A percentile compares a stretch with the other conserved stretches of the same genome.
Evolutionary conservation across 768 basidiomycete species (phyloP).

Genomic region (Tricholoma flavovirens): DNA sequence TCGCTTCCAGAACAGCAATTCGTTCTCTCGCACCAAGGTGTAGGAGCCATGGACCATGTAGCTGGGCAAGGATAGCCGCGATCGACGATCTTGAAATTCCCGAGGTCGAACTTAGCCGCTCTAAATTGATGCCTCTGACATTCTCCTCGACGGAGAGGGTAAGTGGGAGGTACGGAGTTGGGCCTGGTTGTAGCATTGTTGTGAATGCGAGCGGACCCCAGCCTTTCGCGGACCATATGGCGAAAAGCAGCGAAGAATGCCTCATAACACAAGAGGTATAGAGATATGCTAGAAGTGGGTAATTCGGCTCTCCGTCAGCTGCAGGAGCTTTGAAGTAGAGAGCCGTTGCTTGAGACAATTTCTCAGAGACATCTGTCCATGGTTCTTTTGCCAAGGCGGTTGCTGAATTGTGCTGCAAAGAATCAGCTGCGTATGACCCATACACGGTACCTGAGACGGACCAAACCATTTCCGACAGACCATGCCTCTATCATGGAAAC

Average conservation of each 20-base stretch:
- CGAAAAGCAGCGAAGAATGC: slow-evolving; percentile 67
- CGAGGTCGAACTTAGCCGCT: slow-evolving; percentile 63
- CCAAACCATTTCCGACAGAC: slow-evolving; percentile 67
- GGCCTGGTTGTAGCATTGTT: slow-evolving; percentile 64
- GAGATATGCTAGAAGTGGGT: slow-evolving; percentile 60
- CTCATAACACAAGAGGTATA: slow-evolving; percentile 66
- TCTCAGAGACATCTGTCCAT: slow-evolving; percentile 76
- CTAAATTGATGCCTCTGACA: slow-evolving; percentile 46
- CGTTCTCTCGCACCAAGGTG: slow-evolving; percentile 76
- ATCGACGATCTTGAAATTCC: slow-evolving; percentile 68
- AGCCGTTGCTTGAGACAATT: slow-evolving; percentile 55
- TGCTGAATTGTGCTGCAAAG: slow-evolving; percentile 48
- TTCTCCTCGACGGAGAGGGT: slow-evolving; percentile 43
- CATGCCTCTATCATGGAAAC: slow-evolving; percentile 79
- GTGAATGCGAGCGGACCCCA: slow-evolving; percentile 79
- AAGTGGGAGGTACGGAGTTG: slow-evolving; percentile 54
- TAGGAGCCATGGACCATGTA: slow-evolving; percentile 84
- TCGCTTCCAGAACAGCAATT: slow-evolving; percentile 60
- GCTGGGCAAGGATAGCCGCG: slow-evolving; percentile 55
- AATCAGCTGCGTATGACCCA: slow-evolving; percentile 6
- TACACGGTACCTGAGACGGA: slow-evolving; percentile 33
- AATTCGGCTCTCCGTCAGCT: slow-evolving; percentile 51
- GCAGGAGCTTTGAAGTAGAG: slow-evolving; percentile 59
- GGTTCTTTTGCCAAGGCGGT: slow-evolving; percentile 49
- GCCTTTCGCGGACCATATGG: slow-evolving; percentile 82